Conservation (phyloP, 441 rosid genomes). For the Breynia disticha region DNA sequence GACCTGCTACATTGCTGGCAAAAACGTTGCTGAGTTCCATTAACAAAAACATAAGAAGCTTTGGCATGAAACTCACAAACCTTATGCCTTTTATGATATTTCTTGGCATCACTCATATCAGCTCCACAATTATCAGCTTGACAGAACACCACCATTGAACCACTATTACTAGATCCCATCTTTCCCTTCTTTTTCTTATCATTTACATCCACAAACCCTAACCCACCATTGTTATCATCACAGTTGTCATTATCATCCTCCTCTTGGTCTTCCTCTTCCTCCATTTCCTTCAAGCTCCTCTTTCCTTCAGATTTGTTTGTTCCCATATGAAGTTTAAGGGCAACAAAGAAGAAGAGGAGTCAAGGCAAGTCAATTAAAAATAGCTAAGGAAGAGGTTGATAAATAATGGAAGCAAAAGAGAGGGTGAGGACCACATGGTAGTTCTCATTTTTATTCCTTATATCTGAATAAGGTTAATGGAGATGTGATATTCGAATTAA, state of each 20-base stretch:
- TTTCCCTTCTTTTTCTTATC: conserved; percentile 46
- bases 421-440: too few relatives aligned
- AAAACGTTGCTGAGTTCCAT: conserved; percentile 59
- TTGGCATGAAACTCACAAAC: conserved; percentile 81
- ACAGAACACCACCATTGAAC: conserved; percentile 27
- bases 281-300: conserved; percentile 40
- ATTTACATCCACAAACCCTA: conserved; percentile 30
- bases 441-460: too few relatives aligned
- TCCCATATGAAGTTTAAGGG: conserved; percentile 25
- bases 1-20: conserved; percentile 99
- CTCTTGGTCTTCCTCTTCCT: conserved; percentile 53
- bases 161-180: conserved; percentile 18
- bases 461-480: too few relatives aligned
- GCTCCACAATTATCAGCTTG: conserved; percentile 56
- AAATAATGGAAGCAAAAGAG: neutral
- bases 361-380: too few relatives aligned
- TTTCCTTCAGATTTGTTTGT: conserved; percentile 50
- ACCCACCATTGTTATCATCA: conserved; percentile 4
- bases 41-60: conserved; percentile 41
- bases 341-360: conserved; percentile 6
- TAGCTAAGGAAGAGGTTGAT: conserved; percentile 3
- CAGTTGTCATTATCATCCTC: conserved; percentile 37
- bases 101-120: conserved; percentile 56
- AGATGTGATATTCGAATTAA: too few relatives aligned
- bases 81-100: conserved; percentile 70